Percentiles rank a stretch among this genome's conserved stretches.
These are phyloP conservation scores for Halophytophthora batemanensis DNA, from an alignment of 352 stramenopile genomes.

Conservation along the genomic window DNA sequence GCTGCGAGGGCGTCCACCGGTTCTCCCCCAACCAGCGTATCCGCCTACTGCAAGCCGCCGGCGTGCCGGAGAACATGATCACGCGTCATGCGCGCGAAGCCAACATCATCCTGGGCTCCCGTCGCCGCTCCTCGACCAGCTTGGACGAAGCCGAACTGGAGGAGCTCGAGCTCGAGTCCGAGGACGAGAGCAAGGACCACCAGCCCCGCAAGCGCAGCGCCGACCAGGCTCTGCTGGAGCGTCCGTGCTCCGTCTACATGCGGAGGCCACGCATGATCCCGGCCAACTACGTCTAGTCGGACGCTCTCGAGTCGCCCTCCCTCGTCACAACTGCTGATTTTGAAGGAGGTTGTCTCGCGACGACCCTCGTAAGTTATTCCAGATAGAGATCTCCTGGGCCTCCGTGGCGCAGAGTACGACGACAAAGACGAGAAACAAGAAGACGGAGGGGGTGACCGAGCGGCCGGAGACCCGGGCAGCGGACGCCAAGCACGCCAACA, in stretches of 20 bases:
- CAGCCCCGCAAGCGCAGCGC: constrained; percentile 38
- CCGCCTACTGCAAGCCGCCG: constrained; percentile 46
- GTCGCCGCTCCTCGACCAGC: constrained; percentile 29
- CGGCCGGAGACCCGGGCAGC: too few relatives aligned
- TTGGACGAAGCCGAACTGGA: constrained; percentile 17
- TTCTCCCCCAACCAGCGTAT: constrained; percentile 61
- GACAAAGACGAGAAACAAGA: constrained; percentile 17
- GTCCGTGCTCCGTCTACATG: constrained; percentile 42
- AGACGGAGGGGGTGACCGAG: constrained; percentile 13
- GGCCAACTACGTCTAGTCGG: constrained; percentile 51
- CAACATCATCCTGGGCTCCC: constrained; percentile 65
- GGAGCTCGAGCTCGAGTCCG: constrained; percentile 4
- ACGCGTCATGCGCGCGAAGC: constrained; percentile 57
- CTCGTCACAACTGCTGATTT: constrained; percentile 8
- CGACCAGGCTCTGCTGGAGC: constrained; percentile 40
- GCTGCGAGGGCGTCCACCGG: constrained; percentile 58
- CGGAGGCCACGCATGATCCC: constrained; percentile 65
- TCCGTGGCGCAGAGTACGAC: constrained; percentile 8
- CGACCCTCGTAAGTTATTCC: constrained; percentile 25
- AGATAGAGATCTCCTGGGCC: constrained; percentile 18
- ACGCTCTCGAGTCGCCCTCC: constrained; percentile 1
- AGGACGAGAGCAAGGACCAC: constrained; percentile 11
- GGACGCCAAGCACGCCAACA: too few relatives aligned
- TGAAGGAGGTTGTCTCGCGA: constrained; percentile 3
- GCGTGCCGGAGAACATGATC: constrained; percentile 65